Evolutionary conservation across 2,329 filamentous ascomycete genomes (phyloP).

Genomic region (Furcasterigmium sp.): DNA sequence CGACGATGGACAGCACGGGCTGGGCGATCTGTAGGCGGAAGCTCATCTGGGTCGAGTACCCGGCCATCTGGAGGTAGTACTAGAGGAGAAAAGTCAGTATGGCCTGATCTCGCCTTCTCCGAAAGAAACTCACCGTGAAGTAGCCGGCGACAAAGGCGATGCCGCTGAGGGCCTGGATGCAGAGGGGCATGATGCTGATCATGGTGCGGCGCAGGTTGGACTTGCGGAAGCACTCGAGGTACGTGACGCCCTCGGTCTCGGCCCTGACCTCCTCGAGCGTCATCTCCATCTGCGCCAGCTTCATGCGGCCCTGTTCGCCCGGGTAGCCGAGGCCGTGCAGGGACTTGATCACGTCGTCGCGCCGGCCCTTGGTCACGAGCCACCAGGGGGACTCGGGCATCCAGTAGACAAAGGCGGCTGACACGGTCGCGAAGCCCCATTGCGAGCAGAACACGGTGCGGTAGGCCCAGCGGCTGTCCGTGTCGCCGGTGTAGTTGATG

Average conservation of each 20-base stretch:
- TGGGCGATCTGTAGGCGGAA: constrained; percentile 34
- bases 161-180: constrained; percentile 27
- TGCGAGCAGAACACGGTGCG: constrained; percentile 25
- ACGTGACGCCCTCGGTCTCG: constrained; percentile 30
- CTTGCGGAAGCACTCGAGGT: constrained; percentile 32
- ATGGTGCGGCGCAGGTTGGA: constrained; percentile 33
- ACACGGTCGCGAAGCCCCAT: constrained; percentile 24
- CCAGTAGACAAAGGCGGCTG: constrained; percentile 23
- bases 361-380: constrained; percentile 26
- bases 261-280: constrained; percentile 25
- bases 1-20: constrained; percentile 29
- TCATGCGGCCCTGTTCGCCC: constrained; percentile 19
- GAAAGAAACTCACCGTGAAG: constrained; percentile 3
- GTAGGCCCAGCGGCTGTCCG: constrained; percentile 25
- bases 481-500: constrained; percentile 21
- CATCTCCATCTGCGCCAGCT: constrained; percentile 21
- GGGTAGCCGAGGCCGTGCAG: constrained; percentile 24
- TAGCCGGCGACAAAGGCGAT: constrained; percentile 30
- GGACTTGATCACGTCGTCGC: constrained; percentile 25
- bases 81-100: neutral
- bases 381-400: constrained; percentile 40
- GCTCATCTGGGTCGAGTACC: constrained; percentile 16
- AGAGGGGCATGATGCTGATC: constrained; percentile 28
- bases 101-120: too few relatives aligned
- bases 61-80: constrained; percentile 10